Conservation (phyloP, 1,139 yeast genomes). For the Protomyces inundatus region DNA sequence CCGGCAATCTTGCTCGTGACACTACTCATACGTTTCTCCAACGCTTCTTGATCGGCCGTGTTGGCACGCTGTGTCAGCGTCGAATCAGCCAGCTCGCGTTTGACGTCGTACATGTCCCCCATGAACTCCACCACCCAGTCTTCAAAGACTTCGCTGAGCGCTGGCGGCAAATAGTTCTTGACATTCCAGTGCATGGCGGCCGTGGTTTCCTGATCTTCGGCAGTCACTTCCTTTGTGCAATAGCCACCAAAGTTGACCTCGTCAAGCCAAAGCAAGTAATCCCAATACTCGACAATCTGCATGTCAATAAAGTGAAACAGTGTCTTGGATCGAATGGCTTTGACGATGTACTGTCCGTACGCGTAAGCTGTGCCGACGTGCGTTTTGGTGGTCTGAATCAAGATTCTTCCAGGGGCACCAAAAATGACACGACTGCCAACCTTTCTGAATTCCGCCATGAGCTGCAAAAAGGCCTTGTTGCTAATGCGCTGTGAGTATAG, state of each 20-base stretch:
- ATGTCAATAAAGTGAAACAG: constrained; percentile 78
- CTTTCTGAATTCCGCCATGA: constrained; percentile 71
- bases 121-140: constrained; percentile 79
- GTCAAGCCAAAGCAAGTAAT: constrained; percentile 89
- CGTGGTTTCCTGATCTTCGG: constrained; percentile 33
- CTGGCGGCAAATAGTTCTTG: constrained; percentile 63
- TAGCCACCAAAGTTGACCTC: constrained; percentile 82
- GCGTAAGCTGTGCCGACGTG: constrained; percentile 88
- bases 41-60: constrained; percentile 36
- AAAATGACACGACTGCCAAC: constrained; percentile 73
- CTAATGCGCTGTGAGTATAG: constrained; percentile 85
- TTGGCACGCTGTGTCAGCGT: constrained; percentile 40
- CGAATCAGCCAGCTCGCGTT: constrained; percentile 36
- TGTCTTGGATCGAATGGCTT: constrained; percentile 74
- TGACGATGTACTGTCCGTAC: constrained; percentile 79
- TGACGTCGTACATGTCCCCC: constrained; percentile 60
- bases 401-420: constrained; percentile 72
- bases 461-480: constrained; percentile 73
- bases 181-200: constrained; percentile 78
- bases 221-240: constrained; percentile 10
- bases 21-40: constrained; percentile 4
- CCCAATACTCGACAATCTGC: constrained; percentile 78
- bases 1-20: constrained; percentile 19
- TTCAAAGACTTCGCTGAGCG: constrained; percentile 75
- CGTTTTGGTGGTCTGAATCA: constrained; percentile 68